Evolutionary conservation across 2,329 filamentous ascomycete genomes (phyloP).

Genomic region (Fusarium sp.): DNA sequence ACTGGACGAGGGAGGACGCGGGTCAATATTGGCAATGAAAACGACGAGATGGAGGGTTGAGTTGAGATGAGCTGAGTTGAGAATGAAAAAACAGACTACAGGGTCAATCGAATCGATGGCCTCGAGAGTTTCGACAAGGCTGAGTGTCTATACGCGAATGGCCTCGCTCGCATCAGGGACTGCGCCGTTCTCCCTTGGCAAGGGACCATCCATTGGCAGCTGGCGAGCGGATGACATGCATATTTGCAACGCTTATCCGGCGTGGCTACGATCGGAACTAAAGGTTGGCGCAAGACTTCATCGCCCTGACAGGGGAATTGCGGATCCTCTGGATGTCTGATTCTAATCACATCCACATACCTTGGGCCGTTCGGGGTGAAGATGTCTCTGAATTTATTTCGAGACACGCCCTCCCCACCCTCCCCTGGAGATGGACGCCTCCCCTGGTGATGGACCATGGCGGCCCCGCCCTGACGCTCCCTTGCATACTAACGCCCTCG

Average conservation of each 20-base stretch:
- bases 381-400: constrained; percentile 32
- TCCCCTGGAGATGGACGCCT: constrained; percentile 41
- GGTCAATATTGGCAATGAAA: constrained; percentile 85
- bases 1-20: constrained; percentile 86
- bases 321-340: constrained; percentile 50
- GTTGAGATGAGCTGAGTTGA: constrained; percentile 28
- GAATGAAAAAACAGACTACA: constrained; percentile 29
- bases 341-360: constrained; percentile 58
- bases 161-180: constrained; percentile 16
- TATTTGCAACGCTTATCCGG: constrained; percentile 32
- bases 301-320: constrained; percentile 38
- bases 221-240: constrained; percentile 32
- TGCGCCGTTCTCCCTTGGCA: constrained; percentile 43
- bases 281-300: constrained; percentile 46
- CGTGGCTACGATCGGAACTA: constrained; percentile 32
- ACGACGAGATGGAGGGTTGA: constrained; percentile 63
- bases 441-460: constrained; percentile 41
- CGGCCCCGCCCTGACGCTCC: constrained; percentile 49
- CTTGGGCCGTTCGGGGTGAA: constrained; percentile 42
- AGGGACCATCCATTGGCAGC: constrained; percentile 37
- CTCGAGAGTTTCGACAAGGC: constrained; percentile 36
- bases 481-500: constrained; percentile 53
- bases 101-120: constrained; percentile 31
- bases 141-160: constrained; percentile 37
- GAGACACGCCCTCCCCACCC: constrained; percentile 37